phyloP scores from a whole-genome alignment of 306 rosid genomes.

The Ziziphus jujuba region DNA sequence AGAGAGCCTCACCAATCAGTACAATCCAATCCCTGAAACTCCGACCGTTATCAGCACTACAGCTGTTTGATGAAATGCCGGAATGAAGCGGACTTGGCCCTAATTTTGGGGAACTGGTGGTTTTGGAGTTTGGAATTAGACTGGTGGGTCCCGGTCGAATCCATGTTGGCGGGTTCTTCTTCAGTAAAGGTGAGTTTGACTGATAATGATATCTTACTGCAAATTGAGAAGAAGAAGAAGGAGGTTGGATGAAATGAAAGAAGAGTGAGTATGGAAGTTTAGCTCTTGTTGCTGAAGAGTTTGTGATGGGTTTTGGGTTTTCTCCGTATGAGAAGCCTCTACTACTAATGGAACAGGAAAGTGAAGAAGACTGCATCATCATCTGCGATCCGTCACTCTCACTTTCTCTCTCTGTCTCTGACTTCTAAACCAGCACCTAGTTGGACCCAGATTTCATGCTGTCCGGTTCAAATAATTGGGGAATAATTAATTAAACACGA shows the following conservation, averaged over 20 bases:
- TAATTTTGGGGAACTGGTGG: background rate
- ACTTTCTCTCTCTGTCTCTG: background rate
- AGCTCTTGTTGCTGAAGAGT: background rate
- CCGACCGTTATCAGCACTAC: slow-evolving; percentile 22
- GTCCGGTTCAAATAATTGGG: no score
- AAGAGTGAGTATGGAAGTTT: background rate
- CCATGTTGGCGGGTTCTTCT: slow-evolving; percentile 6
- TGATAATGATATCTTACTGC: slow-evolving; percentile 8
- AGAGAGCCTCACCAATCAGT: slow-evolving; percentile 44
- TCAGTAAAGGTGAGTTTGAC: slow-evolving; percentile 5
- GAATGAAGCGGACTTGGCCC: slow-evolving; percentile 39
- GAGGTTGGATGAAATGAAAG: background rate
- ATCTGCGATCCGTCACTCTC: no score
- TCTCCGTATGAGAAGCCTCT: slow-evolving; percentile 22
- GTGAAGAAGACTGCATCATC: slow-evolving; percentile 44
- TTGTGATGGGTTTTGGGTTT: slow-evolving; percentile 19
- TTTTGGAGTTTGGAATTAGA: background rate
- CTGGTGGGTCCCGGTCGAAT: background rate
- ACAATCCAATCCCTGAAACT: slow-evolving; percentile 61
- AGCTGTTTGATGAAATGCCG: slow-evolving; percentile 56
- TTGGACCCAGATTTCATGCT: no score
- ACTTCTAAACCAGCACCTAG: no score
- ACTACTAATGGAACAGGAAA: slow-evolving; percentile 28
- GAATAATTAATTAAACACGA: no score
- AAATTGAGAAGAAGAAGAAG: slow-evolving; percentile 19